Evolutionary conservation across 148 eudicot genomes (phyloP).

Genomic region (Nepenthes gracilis): DNA sequence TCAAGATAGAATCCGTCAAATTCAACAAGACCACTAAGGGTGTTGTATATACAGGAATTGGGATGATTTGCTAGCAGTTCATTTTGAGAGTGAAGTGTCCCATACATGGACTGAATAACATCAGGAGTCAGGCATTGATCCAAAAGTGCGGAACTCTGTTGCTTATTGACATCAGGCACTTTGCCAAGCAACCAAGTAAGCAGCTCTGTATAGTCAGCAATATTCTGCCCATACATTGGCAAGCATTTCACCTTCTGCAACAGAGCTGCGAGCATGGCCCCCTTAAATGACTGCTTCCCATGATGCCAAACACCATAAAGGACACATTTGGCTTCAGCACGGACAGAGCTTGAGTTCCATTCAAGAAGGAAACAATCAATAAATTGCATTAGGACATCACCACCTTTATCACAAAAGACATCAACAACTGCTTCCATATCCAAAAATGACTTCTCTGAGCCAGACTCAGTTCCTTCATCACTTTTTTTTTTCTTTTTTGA

Average conservation of each 20-base stretch:
- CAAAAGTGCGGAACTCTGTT: conserved; percentile 51
- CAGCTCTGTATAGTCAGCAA: conserved; percentile 75
- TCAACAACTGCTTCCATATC: conserved; percentile 86
- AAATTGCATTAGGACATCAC: conserved; percentile 68
- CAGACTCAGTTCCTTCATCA: conserved; percentile 75
- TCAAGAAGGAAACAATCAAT: conserved; percentile 83
- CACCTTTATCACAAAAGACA: conserved; percentile 59
- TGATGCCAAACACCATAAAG: conserved; percentile 91
- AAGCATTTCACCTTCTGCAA: conserved; percentile 64
- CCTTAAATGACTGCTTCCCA: conserved; percentile 78
- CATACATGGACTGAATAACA: conserved; percentile 77
- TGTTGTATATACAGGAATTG: conserved; percentile 91
- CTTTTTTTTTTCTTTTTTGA: conserved; percentile 96
- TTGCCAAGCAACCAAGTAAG: conserved; percentile 70
- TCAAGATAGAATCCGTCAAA: conserved; percentile 99
- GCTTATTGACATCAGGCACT: conserved; percentile 66
- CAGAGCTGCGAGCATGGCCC: conserved; percentile 54
- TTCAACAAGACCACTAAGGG: conserved; percentile 94
- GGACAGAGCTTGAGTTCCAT: conserved; percentile 96
- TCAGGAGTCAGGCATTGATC: conserved; percentile 84
- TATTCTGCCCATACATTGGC: conserved; percentile 96
- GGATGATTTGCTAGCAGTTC: conserved; percentile 99
- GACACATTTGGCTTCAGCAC: conserved; percentile 80
- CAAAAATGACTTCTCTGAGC: conserved; percentile 66
- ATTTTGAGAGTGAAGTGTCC: conserved; percentile 87